Evolutionary conservation across 768 basidiomycete species (phyloP), one percentile per base, ranked within the genome.

Genomic region (Tubosaeta sp.): DNA sequence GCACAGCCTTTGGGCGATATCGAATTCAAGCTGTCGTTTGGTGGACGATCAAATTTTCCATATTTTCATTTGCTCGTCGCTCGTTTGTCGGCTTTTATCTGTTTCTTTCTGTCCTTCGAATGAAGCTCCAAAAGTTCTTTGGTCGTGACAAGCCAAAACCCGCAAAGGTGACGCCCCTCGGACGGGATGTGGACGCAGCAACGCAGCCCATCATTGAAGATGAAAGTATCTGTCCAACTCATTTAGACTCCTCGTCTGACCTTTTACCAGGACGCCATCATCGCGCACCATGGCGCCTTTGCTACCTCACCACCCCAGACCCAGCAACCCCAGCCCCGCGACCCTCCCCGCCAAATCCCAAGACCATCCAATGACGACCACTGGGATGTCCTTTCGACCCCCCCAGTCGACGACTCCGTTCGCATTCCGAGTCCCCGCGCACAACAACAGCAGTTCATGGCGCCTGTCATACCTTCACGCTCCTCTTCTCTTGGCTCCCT

Each of bases 61-160:
- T 8, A 29, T 37, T 42, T 38, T 43, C 12, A 10, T 33, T n/a
- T 9, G 9, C 26, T n/a, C n/a, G 9, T 37, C 37, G 34, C 14
- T 35, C 34, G 34, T 35, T 37, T 37, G 29, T 29, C 1, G 29
- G 29, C 29, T 29, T 9, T 22, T 19, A 9, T 41, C 14, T 25
- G 32, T 50, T 26, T 44, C 32, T 42, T 22, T 33, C 16, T 29
- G 29, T 29, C 29, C 9, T 4, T 29, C 29, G 29, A 29, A 85
- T 84, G 83, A 84, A 79, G 72, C 46, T 66, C 0, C 65, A 66
- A 59, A 84, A 77, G 70, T 67, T 86, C 39, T 85, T 86, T 52
- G 72, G 73, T 25, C 71, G 77, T 48, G 75, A 74, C 63, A 84
- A 80, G 60, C 57, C 63, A 50, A 81, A 76, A 64, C 52, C 63